Base-by-base conservation (phyloP, 441 rosid species). In the Adansonia madagascariensis region DNA sequence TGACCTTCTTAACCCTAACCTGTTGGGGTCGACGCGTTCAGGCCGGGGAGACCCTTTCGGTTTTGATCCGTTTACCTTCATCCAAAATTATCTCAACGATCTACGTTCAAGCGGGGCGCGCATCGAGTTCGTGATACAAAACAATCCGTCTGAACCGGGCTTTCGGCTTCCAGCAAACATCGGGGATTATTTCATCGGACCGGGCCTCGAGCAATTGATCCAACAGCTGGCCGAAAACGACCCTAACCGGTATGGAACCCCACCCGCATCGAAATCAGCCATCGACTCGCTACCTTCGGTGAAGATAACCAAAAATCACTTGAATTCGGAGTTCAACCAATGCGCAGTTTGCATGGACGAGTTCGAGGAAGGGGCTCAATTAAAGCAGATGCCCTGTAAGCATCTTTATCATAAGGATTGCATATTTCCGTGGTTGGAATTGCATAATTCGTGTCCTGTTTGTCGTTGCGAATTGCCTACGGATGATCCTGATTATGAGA, bases 221-320 rank as follows among this genome's bases (percentile, higher is more conserved):
- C 94, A 92, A 22, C 97, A 91, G 70, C 80, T 93, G 56, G 91
- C 93, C 0, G 96, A 93, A 77, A 90, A 93, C 41, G 97, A 93
- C 62, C 94, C 94, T 0, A 91, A 88, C 62, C 82, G 97, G 3
- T 85, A 93, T 20, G 96, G 97, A 12, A 86, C 94, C 0, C 97
- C 97, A n/a, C 96, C 97, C 0, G 96, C 97, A 4, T 87, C 97
- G 0, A 89, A 91, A 76, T 87, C 87, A 0, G 92, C 93, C 9
- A 77, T 91, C 1, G 89, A 88, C 1, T 81, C 79, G 10, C 88
- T 93, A 18, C 93, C 94, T 0, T 77, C 83, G 0, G 75, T 91
- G 22, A 88, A 78, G 62, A 79, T 93, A 64, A 77, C 87, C 0
- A 79, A 80, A 20, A 89, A 84, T 4, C 27, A 84, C 49, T 55